Base-by-base conservation (phyloP, 179 eudicot species). In the Spinacia oleracea region DNA sequence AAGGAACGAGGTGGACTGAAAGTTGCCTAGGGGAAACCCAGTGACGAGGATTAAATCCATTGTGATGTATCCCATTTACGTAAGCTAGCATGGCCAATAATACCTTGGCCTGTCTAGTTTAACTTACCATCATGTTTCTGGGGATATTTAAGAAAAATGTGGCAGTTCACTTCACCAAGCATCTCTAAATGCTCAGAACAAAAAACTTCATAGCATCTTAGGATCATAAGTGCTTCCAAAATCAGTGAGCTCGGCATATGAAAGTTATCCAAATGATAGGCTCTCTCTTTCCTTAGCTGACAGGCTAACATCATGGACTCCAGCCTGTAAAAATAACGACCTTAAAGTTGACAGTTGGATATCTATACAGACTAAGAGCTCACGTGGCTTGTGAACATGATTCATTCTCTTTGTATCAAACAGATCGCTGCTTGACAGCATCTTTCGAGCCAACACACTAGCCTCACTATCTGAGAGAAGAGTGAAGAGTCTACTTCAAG, bases 21-120 rank as follows among this genome's bases (percentile, higher is more conserved):
- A 84, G 89, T 81, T 90, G 97, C 45, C 99, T 98, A 32, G 99
- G 99, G 48, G 98, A 97, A 80, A 89, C 84, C 97, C 97, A 96
- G 53, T 96, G 88, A 42, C 94, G 91, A 15, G 99, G 93, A 68
- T 96, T 98, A 86, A 93, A 96, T 77, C 98, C 87, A 81, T 84
- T 66, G 81, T 96, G 98, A 43, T 92, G 90, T 80, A 96, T 89
- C 99, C 99, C 79, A 86, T 45, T 79, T 84, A 79, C 93, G 87
- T 48, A 96, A 86, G 70, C 89, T 86, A 18, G 99, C 88, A 82
- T 96, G 93, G 84, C 93, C 80, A 70, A 96, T 85, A 60, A 83
- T 88, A 82, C 76, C 59, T 48, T 88, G 84, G 72, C 99, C 58
- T 32, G 72, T 38, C 81, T 59, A 81, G 94, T 84, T 84, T 85